Evolutionary conservation across 2,329 filamentous ascomycete genomes (phyloP).

Genomic region (Endocalyx cinctus): DNA sequence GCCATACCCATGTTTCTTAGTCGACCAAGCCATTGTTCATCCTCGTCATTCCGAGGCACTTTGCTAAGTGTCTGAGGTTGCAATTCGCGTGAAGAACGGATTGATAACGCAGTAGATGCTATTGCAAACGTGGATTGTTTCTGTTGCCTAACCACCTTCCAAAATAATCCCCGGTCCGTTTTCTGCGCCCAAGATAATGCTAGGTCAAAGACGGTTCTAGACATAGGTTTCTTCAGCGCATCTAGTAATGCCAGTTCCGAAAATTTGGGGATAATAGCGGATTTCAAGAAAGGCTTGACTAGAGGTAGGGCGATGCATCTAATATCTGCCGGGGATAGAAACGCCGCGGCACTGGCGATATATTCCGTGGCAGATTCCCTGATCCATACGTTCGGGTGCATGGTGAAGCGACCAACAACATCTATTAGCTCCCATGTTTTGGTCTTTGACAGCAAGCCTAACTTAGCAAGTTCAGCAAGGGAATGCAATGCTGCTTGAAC

Average conservation of each 20-base stretch:
- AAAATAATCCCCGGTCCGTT: constrained; percentile 77
- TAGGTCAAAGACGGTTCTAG: constrained; percentile 77
- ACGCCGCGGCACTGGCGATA: constrained; percentile 69
- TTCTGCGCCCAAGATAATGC: constrained; percentile 82
- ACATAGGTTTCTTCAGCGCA: constrained; percentile 74
- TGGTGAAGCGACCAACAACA: constrained; percentile 75
- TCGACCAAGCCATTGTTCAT: constrained; percentile 87
- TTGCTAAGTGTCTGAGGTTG: constrained; percentile 55
- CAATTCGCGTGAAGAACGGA: constrained; percentile 52
- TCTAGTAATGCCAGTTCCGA: constrained; percentile 74
- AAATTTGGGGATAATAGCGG: constrained; percentile 60
- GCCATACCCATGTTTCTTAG: constrained; percentile 79
- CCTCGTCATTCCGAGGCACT: constrained; percentile 77
- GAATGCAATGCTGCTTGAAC: constrained; percentile 87
- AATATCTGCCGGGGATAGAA: constrained; percentile 73
- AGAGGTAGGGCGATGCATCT: constrained; percentile 80
- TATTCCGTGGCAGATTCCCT: constrained; percentile 85
- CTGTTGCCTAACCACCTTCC: constrained; percentile 70
- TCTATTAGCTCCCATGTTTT: constrained; percentile 87
- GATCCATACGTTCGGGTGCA: constrained; percentile 95
- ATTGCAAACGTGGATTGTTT: constrained; percentile 61
- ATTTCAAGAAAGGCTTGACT: constrained; percentile 76
- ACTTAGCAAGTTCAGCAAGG: constrained; percentile 78
- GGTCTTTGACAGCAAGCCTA: constrained; percentile 80
- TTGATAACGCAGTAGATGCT: constrained; percentile 50